These are phyloP conservation scores for Clarireedia monteithiana DNA, from an alignment of 2,329 filamentous ascomycete species.

Conservation along the genomic window DNA sequence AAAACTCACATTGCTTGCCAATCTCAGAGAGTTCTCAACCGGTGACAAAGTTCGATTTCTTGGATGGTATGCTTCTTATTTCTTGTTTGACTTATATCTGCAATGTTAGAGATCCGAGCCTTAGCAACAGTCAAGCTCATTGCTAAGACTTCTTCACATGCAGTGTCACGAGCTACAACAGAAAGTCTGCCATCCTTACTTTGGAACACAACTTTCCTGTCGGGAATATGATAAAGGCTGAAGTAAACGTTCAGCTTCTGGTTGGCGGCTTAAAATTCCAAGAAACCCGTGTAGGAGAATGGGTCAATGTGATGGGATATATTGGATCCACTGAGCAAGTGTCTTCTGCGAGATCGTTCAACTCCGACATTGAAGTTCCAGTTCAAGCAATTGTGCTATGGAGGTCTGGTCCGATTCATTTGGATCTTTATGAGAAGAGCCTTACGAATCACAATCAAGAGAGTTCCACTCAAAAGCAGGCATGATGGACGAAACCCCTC, in stretches of 20 bases:
- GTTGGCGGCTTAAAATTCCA: conserved; percentile 56
- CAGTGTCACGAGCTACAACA: conserved; percentile 53
- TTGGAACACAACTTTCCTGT: conserved; percentile 61
- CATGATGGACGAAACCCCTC: not conserved
- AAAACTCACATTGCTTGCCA: conserved; percentile 23
- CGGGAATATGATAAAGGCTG: conserved; percentile 38
- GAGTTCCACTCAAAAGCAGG: not conserved
- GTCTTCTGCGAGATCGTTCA: conserved; percentile 6
- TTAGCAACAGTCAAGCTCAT: not conserved
- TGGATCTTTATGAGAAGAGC: conserved; percentile 59
- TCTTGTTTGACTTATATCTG: not conserved
- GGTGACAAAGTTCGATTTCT: conserved; percentile 81
- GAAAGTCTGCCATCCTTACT: conserved; percentile 49
- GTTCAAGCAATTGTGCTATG: conserved; percentile 75
- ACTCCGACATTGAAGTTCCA: conserved; percentile 30
- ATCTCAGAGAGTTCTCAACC: conserved; percentile 17
- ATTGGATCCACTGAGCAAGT: conserved; percentile 34
- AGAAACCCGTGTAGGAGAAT: conserved; percentile 65
- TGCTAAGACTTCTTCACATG: conserved; percentile 4
- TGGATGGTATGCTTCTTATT: conserved; percentile 61
- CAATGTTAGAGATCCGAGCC: not conserved
- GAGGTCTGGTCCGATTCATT: conserved; percentile 63
- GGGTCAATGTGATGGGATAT: conserved; percentile 87
- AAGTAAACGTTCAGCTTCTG: conserved; percentile 65
- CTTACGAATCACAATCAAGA: conserved; percentile 8